Conservation (phyloP, 495 filamentous ascomycete genomes). For the Aspergillus homomorphus region DNA sequence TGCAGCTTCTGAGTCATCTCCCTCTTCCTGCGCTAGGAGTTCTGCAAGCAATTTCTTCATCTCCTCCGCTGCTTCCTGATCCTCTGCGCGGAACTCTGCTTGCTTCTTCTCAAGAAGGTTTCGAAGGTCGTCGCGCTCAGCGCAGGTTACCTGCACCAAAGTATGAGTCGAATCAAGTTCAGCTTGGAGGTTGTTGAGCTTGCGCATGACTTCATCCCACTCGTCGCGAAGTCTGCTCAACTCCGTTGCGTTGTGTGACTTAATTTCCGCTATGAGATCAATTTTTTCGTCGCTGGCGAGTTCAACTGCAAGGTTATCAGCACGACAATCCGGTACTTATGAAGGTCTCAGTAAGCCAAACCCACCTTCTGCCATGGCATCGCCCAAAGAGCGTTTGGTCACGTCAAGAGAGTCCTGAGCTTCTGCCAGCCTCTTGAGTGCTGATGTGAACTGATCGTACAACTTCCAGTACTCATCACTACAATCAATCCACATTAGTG, state of each 20-base stretch:
- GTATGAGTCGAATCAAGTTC: slow-evolving; percentile 40
- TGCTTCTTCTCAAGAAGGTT: slow-evolving; percentile 42
- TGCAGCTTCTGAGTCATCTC: slow-evolving; percentile 29
- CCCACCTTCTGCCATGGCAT: slow-evolving; percentile 42
- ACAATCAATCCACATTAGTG: slow-evolving; percentile 20
- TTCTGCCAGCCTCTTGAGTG: slow-evolving; percentile 42
- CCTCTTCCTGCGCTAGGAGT: slow-evolving; percentile 34
- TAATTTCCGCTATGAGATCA: slow-evolving; percentile 47
- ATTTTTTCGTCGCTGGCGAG: slow-evolving; percentile 49
- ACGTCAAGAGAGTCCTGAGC: slow-evolving; percentile 38
- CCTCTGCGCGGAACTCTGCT: slow-evolving; percentile 34
- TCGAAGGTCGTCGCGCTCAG: slow-evolving; percentile 44
- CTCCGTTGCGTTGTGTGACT: slow-evolving; percentile 43
- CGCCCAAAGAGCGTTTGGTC: slow-evolving; percentile 36
- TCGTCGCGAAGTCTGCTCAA: slow-evolving; percentile 45
- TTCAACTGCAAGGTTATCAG: slow-evolving; percentile 37
- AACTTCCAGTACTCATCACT: slow-evolving; percentile 49
- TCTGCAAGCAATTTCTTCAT: slow-evolving; percentile 44
- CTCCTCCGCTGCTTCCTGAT: slow-evolving; percentile 42
- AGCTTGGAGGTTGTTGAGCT: slow-evolving; percentile 39
- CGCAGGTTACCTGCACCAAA: slow-evolving; percentile 39
- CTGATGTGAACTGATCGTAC: slow-evolving; percentile 42
- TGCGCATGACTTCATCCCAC: slow-evolving; percentile 41
- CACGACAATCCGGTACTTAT: background rate
- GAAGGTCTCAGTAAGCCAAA: slow-evolving; percentile 8